A percentile compares a stretch with the other conserved stretches of the same genome.
Conservation (phyloP, 106 monocot species). For the Platanthera zijinensis region DNA sequence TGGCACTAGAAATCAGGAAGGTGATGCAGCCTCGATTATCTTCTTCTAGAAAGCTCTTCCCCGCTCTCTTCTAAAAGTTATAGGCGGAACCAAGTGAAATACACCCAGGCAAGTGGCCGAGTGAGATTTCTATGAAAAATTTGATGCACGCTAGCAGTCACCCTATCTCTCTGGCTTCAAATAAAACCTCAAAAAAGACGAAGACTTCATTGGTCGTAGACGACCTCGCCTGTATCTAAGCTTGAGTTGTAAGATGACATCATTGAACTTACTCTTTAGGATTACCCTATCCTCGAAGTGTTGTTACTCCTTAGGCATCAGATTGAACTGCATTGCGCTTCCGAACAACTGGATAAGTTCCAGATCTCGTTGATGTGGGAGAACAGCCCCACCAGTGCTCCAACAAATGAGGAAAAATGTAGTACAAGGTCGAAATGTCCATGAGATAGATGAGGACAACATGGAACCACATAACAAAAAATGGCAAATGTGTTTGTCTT, state of each 20-base stretch:
- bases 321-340: conserved; percentile 86
- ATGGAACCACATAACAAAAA: conserved; percentile 69
- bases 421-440: conserved; percentile 92
- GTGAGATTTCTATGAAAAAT: too few relatives aligned
- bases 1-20: too few relatives aligned
- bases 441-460: conserved; percentile 83
- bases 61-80: too few relatives aligned
- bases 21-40: too few relatives aligned
- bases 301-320: conserved; percentile 84
- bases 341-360: conserved; percentile 86
- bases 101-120: too few relatives aligned
- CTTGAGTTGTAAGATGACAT: conserved; percentile 65
- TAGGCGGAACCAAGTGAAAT: too few relatives aligned
- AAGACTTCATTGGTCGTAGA: too few relatives aligned
- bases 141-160: too few relatives aligned
- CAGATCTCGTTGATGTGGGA: conserved; percentile 90
- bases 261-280: conserved; percentile 44
- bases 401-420: conserved; percentile 70
- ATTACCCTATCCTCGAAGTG: conserved; percentile 44
- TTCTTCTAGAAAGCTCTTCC: too few relatives aligned
- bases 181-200: too few relatives aligned
- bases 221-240: conserved; percentile 72
- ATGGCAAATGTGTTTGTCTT: conserved; percentile 59
- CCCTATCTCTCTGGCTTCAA: too few relatives aligned
- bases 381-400: conserved; percentile 77